These are phyloP conservation scores for Helichrysum umbraculigerum DNA, from an alignment of 129 eudicot genomes.

Conservation along the genomic window DNA sequence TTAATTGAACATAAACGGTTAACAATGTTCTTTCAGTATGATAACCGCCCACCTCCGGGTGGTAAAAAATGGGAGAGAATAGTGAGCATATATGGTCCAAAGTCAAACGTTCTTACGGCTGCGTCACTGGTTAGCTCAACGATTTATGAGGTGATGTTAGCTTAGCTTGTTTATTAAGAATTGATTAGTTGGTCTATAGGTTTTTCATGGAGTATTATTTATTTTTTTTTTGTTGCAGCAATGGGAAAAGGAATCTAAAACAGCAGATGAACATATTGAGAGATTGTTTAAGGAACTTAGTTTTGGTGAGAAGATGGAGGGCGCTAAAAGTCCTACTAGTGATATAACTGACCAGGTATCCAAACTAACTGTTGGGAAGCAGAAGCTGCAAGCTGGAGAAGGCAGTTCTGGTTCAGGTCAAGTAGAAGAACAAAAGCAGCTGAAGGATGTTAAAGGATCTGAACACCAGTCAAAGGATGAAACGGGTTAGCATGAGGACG, in stretches of 20 bases:
- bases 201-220: background rate
- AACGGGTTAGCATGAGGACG: too few species aligned
- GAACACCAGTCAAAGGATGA: background rate
- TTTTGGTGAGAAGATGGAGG: background rate
- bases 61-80: background rate
- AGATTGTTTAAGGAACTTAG: background rate
- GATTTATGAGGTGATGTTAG: background rate
- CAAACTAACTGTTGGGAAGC: background rate
- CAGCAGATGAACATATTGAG: background rate
- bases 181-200: background rate
- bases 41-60: background rate
- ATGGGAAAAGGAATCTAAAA: background rate
- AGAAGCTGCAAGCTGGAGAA: background rate
- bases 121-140: background rate
- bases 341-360: background rate
- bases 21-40: background rate
- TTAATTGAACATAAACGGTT: background rate
- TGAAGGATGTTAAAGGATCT: background rate
- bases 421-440: background rate
- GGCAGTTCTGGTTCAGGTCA: background rate
- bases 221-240: background rate
- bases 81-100: background rate
- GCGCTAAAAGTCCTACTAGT: background rate
- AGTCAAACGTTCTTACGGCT: background rate
- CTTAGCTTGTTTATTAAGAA: background rate